Evolutionary conservation across 305 asterid genomes (phyloP), one percentile per base, ranked within the genome.

Genomic region (Plantago rigida): DNA sequence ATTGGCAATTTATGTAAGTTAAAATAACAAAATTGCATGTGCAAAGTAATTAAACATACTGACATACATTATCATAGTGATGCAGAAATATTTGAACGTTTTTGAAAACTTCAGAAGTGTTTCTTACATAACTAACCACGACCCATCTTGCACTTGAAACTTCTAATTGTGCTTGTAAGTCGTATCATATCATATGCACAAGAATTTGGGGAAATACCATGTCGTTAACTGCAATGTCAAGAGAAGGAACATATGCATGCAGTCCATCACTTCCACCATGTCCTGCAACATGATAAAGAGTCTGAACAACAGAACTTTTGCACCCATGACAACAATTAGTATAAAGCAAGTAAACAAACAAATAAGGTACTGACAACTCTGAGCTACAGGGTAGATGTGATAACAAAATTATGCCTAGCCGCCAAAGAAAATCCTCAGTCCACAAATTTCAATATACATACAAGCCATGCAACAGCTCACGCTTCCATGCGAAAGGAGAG

Each of bases 181-280:
- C 1, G 26, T 22, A 1, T 22, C 19, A 17, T 4, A 29, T 2
- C 39, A 31, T 42, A 55, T 61, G 49, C 56, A 36, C 54, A 60
- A 29, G 24, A 60, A 52, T 26, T 48, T n/a, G 13, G 29, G 53
- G 62, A 11, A 71, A 45, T 76, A 88, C 98, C 92, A 65, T 51
- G 61, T 91, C 98, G 56, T 59, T 67, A 53, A 91, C 93, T 39
- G 98, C 93, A 73, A 77, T 73, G 69, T 86, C 94, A 10, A 88
- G 88, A 48, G 94, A 88, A 70, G 73, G 95, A 56, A 91, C 93
- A 60, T 86, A 91, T 13, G 95, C 96, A 47, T 91, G 98, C 49
- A 91, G 80, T 29, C 95, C 98, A 60, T 88, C 98, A 62, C 98
- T 91, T 71, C 98, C 98, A 29, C 96, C 98, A 29, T 91, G 98